phyloP scores from a whole-genome alignment of 2,329 filamentous ascomycete species.

The Calonectria fujianensis region DNA sequence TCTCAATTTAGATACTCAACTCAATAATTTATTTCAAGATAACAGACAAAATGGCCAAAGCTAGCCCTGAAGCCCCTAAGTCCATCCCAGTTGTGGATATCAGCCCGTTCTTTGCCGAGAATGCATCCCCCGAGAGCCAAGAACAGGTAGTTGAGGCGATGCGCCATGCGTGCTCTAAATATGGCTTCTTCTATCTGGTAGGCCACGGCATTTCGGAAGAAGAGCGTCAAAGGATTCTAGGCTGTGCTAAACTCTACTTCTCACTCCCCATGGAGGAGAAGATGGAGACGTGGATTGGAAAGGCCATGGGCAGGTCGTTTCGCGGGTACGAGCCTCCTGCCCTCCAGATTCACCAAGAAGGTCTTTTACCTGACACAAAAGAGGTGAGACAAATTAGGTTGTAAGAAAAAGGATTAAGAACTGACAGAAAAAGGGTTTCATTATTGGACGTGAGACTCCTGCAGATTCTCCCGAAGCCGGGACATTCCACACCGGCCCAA shows the following conservation, averaged over 20 bases:
- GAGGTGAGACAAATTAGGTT: background rate
- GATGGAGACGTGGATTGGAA: slow-evolving; percentile 6
- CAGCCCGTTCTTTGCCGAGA: background rate
- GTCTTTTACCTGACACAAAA: slow-evolving; percentile 5
- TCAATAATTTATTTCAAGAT: background rate
- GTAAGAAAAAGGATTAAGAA: background rate
- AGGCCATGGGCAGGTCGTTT: slow-evolving; percentile 7
- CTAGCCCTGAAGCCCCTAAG: background rate
- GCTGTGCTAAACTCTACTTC: background rate
- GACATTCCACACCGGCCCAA: slow-evolving; percentile 1
- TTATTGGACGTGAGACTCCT: background rate
- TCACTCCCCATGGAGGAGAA: background rate
- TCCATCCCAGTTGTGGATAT: slow-evolving; percentile 5
- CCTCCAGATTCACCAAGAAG: background rate
- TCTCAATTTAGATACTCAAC: background rate
- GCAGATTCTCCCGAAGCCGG: background rate
- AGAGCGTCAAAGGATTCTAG: background rate
- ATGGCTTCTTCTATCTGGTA: slow-evolving; percentile 1
- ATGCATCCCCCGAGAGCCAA: background rate
- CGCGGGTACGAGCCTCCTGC: background rate
- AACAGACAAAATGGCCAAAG: background rate
- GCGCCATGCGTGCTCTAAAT: background rate
- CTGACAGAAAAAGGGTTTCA: background rate
- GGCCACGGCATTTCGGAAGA: background rate
- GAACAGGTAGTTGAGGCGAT: background rate